Percentiles rank a stretch among this genome's conserved stretches.
phyloP scores from a whole-genome alignment of 2,329 filamentous ascomycete genomes.

The Pseudogymnoascus sp. region DNA sequence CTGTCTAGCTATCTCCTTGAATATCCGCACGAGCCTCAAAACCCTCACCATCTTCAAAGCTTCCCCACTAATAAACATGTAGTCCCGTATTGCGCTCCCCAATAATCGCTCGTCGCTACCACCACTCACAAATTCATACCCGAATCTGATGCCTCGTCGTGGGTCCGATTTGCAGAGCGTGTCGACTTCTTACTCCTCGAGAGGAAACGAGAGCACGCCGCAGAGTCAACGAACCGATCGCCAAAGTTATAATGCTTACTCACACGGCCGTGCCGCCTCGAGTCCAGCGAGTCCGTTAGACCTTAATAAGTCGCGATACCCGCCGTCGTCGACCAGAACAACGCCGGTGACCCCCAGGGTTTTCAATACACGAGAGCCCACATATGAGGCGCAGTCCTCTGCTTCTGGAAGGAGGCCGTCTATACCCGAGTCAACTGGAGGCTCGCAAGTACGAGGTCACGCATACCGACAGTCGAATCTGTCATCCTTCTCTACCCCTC shows the following conservation, averaged over 20 bases:
- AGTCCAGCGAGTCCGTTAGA: not conserved
- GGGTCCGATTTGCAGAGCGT: slow-evolving; percentile 7
- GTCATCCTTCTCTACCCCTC: slow-evolving; percentile 24
- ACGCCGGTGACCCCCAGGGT: slow-evolving; percentile 1
- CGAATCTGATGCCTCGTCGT: slow-evolving; percentile 9
- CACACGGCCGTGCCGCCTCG: not conserved
- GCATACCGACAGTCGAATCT: slow-evolving; percentile 29
- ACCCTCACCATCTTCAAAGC: not conserved
- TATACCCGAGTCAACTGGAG: not conserved
- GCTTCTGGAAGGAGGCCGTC: not conserved
- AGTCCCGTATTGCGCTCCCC: slow-evolving; percentile 12
- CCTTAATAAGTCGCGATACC: slow-evolving; percentile 8
- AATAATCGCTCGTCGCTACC: slow-evolving; percentile 9
- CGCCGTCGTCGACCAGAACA: not conserved
- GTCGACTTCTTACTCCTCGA: not conserved
- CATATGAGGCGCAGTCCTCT: slow-evolving; percentile 2
- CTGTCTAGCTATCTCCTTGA: slow-evolving; percentile 7
- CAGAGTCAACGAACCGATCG: not conserved
- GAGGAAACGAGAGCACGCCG: not conserved
- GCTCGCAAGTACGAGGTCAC: slow-evolving; percentile 14
- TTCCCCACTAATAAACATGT: slow-evolving; percentile 4
- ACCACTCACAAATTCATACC: slow-evolving; percentile 6
- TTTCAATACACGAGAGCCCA: not conserved
- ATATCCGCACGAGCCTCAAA: slow-evolving; percentile 8
- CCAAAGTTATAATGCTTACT: not conserved